Conservation (phyloP, 192 early-diverging fungal genomes). For the Backusella macrospora region DNA sequence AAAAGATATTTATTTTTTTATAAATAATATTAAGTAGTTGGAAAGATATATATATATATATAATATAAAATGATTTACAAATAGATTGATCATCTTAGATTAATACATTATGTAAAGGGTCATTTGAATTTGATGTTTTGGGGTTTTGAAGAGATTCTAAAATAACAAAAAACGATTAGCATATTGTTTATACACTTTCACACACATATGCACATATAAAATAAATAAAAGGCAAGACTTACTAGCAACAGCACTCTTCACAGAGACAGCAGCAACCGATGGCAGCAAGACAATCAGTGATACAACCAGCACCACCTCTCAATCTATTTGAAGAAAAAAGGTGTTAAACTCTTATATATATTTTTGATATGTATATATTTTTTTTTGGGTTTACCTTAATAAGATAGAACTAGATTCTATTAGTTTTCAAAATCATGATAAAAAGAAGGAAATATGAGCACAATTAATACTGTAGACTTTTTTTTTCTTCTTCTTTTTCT, state of each 20-base stretch:
- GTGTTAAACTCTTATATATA: background rate
- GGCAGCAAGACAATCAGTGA: conserved; percentile 14
- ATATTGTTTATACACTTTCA: background rate
- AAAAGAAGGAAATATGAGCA: background rate
- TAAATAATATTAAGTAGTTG: no score
- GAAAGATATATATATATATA: no score
- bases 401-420: conserved; percentile 16
- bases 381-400: background rate
- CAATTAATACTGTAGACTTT: no score
- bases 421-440: background rate
- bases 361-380: no score
- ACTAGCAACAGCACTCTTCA: conserved; percentile 16
- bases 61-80: no score
- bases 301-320: conserved; percentile 20
- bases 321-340: background rate
- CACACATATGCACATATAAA: conserved; percentile 5
- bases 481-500: background rate
- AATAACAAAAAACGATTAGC: background rate
- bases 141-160: background rate
- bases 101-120: background rate
- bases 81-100: background rate
- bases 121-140: background rate
- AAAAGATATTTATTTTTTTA: no score
- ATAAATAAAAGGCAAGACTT: background rate
- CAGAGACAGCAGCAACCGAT: conserved; percentile 19